phyloP scores from a whole-genome alignment of 1,284 basidiomycete species.

The Serendipita sp. region DNA sequence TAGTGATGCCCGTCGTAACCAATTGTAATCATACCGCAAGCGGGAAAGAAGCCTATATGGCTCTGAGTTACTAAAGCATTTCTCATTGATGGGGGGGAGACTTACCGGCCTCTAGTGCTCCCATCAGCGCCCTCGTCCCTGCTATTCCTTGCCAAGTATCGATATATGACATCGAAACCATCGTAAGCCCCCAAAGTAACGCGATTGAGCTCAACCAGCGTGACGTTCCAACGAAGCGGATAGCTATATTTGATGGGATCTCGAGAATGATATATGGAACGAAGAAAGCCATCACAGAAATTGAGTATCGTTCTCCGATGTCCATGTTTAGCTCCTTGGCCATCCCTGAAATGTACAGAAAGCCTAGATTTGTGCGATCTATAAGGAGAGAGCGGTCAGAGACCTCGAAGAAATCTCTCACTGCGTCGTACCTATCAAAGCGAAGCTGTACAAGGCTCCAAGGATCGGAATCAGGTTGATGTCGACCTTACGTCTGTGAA shows the following conservation, averaged over 20 bases:
- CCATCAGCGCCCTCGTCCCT: constrained; percentile 25
- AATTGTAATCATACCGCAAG: background rate
- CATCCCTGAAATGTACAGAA: constrained; percentile 22
- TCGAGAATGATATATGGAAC: constrained; percentile 19
- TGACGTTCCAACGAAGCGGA: constrained; percentile 24
- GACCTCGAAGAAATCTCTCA: background rate
- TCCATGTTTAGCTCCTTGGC: constrained; percentile 16
- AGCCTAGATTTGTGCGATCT: constrained; percentile 21
- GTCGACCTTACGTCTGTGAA: constrained; percentile 20
- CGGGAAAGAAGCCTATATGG: constrained; percentile 3
- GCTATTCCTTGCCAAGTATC: constrained; percentile 22
- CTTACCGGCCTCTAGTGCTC: constrained; percentile 20
- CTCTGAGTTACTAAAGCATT: background rate
- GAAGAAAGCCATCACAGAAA: constrained; percentile 26
- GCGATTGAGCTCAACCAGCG: constrained; percentile 20
- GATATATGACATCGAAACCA: constrained; percentile 24
- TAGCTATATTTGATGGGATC: constrained; percentile 8
- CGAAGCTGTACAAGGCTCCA: constrained; percentile 22
- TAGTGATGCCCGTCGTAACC: background rate
- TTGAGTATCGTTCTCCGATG: constrained; percentile 23
- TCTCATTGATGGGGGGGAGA: background rate
- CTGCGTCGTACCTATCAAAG: constrained; percentile 19
- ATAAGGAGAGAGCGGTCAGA: constrained; percentile 1
- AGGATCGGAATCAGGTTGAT: constrained; percentile 23
- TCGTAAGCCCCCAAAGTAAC: constrained; percentile 24